Percentiles rank a stretch among this genome's conserved stretches.
Evolutionary conservation across 75 land plant species (phyloP).

Genomic region (Cupressus sempervirens): DNA sequence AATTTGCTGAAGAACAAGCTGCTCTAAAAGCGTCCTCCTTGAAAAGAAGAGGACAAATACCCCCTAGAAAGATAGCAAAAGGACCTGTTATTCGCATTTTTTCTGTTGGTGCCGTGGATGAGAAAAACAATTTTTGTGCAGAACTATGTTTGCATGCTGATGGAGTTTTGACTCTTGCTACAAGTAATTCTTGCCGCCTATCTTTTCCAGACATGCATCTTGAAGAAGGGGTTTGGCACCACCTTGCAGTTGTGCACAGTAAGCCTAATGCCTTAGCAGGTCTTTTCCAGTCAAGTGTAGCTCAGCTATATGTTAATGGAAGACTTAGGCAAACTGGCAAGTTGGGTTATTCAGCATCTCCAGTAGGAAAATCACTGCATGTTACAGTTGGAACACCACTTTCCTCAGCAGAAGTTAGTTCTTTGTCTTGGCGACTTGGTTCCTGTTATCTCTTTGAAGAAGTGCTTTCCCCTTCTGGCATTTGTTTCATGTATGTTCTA

Average conservation of each 20-base stretch:
- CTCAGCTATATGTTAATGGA: constrained; percentile 88
- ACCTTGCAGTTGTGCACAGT: constrained; percentile 92
- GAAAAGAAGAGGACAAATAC: constrained; percentile 17
- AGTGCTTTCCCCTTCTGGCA: constrained; percentile 73
- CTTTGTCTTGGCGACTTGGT: constrained; percentile 75
- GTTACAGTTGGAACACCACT: constrained; percentile 78
- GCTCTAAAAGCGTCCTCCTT: constrained; percentile 22
- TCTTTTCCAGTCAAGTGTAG: constrained; percentile 93
- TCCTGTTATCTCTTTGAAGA: constrained; percentile 95
- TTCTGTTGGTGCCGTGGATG: constrained; percentile 83
- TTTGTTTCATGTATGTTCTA: constrained; percentile 88
- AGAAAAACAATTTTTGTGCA: constrained; percentile 55
- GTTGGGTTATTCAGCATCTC: constrained; percentile 89
- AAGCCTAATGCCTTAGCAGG: constrained; percentile 99
- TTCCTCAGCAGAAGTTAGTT: constrained; percentile 47
- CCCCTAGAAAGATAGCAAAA: constrained; percentile 16
- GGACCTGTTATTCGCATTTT: constrained; percentile 62
- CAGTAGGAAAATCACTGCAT: constrained; percentile 81
- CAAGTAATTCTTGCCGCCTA: constrained; percentile 70
- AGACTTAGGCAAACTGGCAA: constrained; percentile 88
- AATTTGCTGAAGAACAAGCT: constrained; percentile 23
- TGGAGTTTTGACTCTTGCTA: constrained; percentile 80
- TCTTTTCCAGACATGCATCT: constrained; percentile 72
- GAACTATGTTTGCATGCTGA: constrained; percentile 81
- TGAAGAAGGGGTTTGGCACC: constrained; percentile 93